Conservation (phyloP, 768 basidiomycete species). For the Thelephora ganbajun region DNA sequence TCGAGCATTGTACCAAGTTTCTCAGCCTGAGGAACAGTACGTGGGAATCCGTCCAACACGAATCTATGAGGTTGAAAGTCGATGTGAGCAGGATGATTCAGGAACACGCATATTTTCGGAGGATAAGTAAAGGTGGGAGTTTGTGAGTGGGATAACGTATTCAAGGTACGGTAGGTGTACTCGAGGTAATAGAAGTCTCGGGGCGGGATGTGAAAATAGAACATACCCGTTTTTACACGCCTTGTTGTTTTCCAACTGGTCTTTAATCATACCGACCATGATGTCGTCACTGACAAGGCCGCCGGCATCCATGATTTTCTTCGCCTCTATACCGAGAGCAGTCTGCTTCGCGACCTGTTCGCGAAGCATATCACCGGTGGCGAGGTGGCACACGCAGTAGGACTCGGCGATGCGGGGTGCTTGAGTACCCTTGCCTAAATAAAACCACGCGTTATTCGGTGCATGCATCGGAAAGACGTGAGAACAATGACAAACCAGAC, state of each 20-base stretch:
- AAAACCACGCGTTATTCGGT: conserved; percentile 3
- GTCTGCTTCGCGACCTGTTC: conserved; percentile 87
- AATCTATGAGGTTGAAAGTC: conserved; percentile 39
- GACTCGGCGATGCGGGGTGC: conserved; percentile 85
- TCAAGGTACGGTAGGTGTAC: neutral
- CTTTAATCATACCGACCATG: conserved; percentile 94
- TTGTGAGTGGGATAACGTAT: neutral
- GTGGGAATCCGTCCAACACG: conserved; percentile 98
- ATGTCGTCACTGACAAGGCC: conserved; percentile 95
- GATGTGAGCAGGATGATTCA: neutral
- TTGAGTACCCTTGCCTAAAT: conserved; percentile 92
- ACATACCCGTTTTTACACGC: conserved; percentile 91
- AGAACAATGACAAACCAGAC: conserved; percentile 51
- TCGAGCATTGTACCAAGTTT: conserved; percentile 90
- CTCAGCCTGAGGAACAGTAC: conserved; percentile 91
- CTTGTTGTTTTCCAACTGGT: conserved; percentile 87
- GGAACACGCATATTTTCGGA: neutral
- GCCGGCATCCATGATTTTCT: conserved; percentile 96
- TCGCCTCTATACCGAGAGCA: conserved; percentile 76
- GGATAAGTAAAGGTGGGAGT: neutral
- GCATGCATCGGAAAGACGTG: neutral
- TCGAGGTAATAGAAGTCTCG: neutral
- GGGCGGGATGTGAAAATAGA: neutral
- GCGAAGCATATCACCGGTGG: conserved; percentile 97
- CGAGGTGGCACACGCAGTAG: conserved; percentile 95